phyloP scores from a whole-genome alignment of 2,329 filamentous ascomycete genomes.

The Trichoderma atroviride region DNA sequence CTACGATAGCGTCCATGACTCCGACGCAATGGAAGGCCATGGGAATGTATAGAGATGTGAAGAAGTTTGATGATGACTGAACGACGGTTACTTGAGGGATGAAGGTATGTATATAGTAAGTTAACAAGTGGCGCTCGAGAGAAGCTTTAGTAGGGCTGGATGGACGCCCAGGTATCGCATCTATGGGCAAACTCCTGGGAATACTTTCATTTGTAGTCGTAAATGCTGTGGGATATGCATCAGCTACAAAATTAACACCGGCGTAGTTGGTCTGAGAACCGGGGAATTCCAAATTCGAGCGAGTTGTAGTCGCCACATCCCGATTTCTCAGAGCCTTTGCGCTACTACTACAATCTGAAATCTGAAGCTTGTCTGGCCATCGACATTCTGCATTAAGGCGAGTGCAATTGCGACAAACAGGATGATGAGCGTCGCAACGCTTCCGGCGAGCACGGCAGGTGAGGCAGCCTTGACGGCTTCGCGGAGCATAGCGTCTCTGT shows the following conservation, averaged over 20 bases:
- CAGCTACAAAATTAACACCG: not conserved
- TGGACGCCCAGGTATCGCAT: not conserved
- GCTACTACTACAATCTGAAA: not conserved
- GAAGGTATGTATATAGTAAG: not conserved
- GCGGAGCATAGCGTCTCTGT: not conserved
- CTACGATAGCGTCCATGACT: not conserved
- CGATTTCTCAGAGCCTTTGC: not conserved
- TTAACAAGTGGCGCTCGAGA: not conserved
- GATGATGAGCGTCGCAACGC: not conserved
- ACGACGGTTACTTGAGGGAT: not conserved
- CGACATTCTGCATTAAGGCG: not conserved
- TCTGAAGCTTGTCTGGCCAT: not conserved
- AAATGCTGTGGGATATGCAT: not conserved
- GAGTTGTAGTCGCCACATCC: not conserved
- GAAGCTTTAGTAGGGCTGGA: not conserved
- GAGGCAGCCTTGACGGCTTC: conserved; percentile 1
- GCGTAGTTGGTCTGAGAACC: not conserved
- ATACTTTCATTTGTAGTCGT: not conserved
- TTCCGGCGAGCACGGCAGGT: conserved; percentile 7
- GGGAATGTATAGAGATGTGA: not conserved
- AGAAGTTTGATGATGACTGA: not conserved
- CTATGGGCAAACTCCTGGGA: not conserved
- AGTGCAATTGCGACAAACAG: not conserved
- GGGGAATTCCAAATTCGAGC: not conserved
- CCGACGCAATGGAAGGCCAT: not conserved